Percentiles rank a stretch among this genome's conserved stretches.
phyloP scores from a whole-genome alignment of 441 rosid genomes.

The Syzygium malaccense region DNA sequence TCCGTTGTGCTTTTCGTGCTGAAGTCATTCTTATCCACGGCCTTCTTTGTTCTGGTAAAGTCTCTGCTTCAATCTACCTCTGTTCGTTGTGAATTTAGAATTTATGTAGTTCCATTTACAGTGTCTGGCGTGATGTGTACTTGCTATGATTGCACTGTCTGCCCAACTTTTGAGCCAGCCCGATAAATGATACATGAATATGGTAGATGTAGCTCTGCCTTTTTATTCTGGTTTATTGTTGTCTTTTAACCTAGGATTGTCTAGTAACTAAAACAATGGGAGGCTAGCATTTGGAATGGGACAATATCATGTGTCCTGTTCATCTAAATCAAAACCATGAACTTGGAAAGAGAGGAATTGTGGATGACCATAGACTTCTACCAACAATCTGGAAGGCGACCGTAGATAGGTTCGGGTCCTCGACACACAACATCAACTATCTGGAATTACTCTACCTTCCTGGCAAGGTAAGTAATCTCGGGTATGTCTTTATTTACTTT shows the following conservation, averaged over 20 bases:
- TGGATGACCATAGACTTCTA: neutral
- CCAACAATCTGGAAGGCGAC: neutral
- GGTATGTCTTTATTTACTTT: no score
- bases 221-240: neutral
- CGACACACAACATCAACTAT: no score
- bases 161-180: neutral
- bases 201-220: neutral
- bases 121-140: neutral
- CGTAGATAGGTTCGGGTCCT: no score
- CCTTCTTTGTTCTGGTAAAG: conserved; percentile 73
- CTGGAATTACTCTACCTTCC: no score
- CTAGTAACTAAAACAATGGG: neutral
- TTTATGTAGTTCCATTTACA: neutral
- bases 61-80: neutral
- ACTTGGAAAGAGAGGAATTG: neutral
- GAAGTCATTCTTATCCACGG: conserved; percentile 73
- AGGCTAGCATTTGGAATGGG: neutral
- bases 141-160: neutral
- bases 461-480: no score
- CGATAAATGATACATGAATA: neutral
- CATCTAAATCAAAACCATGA: neutral
- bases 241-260: neutral
- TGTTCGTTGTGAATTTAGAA: neutral
- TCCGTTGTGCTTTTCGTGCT: conserved; percentile 47
- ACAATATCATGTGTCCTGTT: neutral